phyloP scores from a whole-genome alignment of 2,329 filamentous ascomycete genomes.

The Dryadomyces sulphureus region DNA sequence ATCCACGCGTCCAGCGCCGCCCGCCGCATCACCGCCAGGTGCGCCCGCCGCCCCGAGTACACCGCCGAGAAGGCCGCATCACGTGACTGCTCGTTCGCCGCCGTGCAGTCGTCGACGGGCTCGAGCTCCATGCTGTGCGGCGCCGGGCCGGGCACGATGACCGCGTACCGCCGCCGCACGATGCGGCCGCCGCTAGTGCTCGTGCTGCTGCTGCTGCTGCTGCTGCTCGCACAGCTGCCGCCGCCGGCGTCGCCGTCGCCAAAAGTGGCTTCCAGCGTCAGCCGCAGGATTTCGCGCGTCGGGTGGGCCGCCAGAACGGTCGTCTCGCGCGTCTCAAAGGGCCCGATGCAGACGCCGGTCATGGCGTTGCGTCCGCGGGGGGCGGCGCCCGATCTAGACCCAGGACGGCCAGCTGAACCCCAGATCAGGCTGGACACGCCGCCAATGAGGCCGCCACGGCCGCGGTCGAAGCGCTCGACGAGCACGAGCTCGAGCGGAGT shows the following conservation, averaged over 20 bases:
- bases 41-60: conserved; percentile 41
- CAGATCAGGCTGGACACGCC: conserved; percentile 29
- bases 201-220: background rate
- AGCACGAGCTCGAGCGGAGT: conserved; percentile 56
- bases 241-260: conserved; percentile 11
- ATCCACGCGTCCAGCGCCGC: conserved; percentile 66
- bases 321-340: conserved; percentile 53
- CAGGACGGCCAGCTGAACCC: conserved; percentile 2
- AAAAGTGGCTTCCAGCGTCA: conserved; percentile 47
- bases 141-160: conserved; percentile 54
- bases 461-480: conserved; percentile 57
- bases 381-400: background rate
- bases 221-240: background rate
- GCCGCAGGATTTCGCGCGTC: conserved; percentile 50
- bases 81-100: conserved; percentile 2
- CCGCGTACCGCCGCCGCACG: conserved; percentile 38
- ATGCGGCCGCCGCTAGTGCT: too few species aligned
- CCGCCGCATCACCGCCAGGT: conserved; percentile 54
- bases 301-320: conserved; percentile 45
- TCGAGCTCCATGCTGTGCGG: conserved; percentile 45
- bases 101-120: conserved; percentile 24
- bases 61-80: conserved; percentile 50
- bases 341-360: conserved; percentile 40
- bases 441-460: conserved; percentile 24
- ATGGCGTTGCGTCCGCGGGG: conserved; percentile 35